These are phyloP conservation scores for Pascua sp. DNA, from an alignment of 1,284 basidiomycete genomes.

Conservation along the genomic window DNA sequence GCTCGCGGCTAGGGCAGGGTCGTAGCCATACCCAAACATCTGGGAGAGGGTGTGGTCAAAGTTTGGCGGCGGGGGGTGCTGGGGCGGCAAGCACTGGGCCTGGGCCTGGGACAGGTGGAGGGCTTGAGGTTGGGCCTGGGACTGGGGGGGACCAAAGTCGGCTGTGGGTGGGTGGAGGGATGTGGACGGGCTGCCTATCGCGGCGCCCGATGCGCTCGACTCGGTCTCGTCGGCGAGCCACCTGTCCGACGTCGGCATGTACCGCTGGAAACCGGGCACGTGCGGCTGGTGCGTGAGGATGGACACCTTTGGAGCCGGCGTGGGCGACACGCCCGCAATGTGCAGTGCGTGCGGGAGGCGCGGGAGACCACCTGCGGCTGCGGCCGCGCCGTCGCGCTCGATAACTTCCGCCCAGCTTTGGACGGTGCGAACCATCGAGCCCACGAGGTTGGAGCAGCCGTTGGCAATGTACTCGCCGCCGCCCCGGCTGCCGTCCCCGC, in stretches of 20 bases:
- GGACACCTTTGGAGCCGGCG: background rate
- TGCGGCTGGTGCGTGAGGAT: background rate
- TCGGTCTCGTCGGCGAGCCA: slow-evolving; percentile 33
- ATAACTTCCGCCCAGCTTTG: slow-evolving; percentile 27
- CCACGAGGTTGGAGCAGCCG: slow-evolving; percentile 40
- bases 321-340: slow-evolving; percentile 11
- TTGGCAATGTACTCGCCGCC: slow-evolving; percentile 30
- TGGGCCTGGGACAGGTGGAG: background rate
- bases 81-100: background rate
- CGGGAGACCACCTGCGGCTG: background rate
- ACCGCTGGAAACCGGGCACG: slow-evolving; percentile 15
- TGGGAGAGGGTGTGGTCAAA: slow-evolving; percentile 12
- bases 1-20: background rate
- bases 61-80: background rate
- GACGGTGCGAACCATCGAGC: slow-evolving; percentile 34
- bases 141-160: background rate
- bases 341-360: too few relatives aligned
- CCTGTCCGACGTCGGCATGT: slow-evolving; percentile 37
- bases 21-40: slow-evolving; percentile 13
- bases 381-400: slow-evolving; percentile 12
- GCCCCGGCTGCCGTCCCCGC: slow-evolving; percentile 1
- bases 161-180: background rate
- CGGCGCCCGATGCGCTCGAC: background rate
- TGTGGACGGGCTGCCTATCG: background rate
- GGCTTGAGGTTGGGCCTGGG: background rate